Base-by-base conservation (phyloP, 2,329 filamentous ascomycete genomes). In the Phaeosphaeriaceae sp. region DNA sequence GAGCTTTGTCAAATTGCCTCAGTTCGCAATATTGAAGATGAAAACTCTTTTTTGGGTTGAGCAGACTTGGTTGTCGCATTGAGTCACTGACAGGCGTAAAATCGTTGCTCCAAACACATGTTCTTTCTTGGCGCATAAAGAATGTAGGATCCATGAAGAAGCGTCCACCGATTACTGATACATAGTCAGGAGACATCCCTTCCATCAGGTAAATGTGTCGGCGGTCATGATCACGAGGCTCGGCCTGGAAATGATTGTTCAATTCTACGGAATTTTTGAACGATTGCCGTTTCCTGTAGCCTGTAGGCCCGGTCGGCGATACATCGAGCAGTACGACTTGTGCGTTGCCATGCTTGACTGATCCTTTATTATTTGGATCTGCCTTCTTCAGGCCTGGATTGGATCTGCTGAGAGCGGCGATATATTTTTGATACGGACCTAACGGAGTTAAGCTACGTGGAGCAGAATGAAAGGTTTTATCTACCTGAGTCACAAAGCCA, bases 121-220 rank as follows among this genome's bases (percentile, higher is more conserved):
- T 70, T 23, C 68, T 57, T 42, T 72, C 68, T 45, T 72, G 68
- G 2, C 67, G 54, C 33, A 63, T 48, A 37, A 70, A 72, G 42
- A 72, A 71, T 0, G 58, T 58, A 2, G 68, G 68, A 8, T 72
- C 59, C 67, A 72, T 72, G 46, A 61, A 69, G 38, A 72, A 71
- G 36, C 67, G 64, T 1, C 56, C 63, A 9, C 68, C 68, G 6
- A 71, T 48, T 1, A 59, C 46, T 6, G 66, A 51, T 2, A 71
- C 52, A 40, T 58, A 71, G 17, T 68, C 66, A n/a, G 55, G 59
- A 1, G 63, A 67, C 4, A 71, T 42, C 0, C 68, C 67, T 47
- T 72, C 68, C 66, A 72, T 67, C 12, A 72, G 53, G 20, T 71
- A 72, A 4, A 72, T 65, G 2, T 67, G 52, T 43, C 63, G 51